A percentile compares a stretch with the other conserved stretches of the same genome.
Conservation (phyloP, 2,329 filamentous ascomycete species). For the Pseudocercospora musae region DNA sequence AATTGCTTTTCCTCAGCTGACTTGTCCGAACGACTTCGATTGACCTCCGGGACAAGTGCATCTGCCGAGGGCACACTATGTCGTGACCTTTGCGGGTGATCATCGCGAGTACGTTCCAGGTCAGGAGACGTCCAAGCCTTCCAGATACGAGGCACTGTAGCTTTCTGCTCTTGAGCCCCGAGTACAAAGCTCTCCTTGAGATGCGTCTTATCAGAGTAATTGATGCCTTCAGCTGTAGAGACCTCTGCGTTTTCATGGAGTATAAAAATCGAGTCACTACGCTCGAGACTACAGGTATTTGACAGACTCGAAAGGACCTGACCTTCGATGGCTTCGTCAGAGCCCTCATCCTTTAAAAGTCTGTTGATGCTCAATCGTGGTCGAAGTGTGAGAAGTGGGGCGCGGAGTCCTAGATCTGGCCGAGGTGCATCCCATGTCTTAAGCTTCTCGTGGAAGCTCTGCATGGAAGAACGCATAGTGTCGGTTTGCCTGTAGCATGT, state of each 20-base stretch:
- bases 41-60: neutral
- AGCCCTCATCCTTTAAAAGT: neutral
- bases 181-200: conserved; percentile 4
- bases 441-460: conserved; percentile 10
- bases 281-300: neutral
- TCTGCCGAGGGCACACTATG: neutral
- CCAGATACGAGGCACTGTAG: neutral
- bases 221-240: neutral
- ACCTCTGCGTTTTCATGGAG: neutral
- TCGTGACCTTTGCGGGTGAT: neutral
- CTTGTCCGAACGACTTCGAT: neutral
- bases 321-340: neutral
- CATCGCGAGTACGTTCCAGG: neutral
- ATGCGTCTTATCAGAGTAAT: neutral
- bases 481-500: neutral
- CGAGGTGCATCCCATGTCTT: conserved; percentile 4
- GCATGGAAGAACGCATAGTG: neutral
- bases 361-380: neutral
- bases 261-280: neutral
- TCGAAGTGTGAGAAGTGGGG: neutral
- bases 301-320: neutral
- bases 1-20: neutral
- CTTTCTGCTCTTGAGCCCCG: neutral
- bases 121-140: neutral
- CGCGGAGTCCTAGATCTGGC: conserved; percentile 4